Evolutionary conservation across 179 eudicot species (phyloP), one percentile per base, ranked within the genome.

Genomic region (Silene vulgaris): DNA sequence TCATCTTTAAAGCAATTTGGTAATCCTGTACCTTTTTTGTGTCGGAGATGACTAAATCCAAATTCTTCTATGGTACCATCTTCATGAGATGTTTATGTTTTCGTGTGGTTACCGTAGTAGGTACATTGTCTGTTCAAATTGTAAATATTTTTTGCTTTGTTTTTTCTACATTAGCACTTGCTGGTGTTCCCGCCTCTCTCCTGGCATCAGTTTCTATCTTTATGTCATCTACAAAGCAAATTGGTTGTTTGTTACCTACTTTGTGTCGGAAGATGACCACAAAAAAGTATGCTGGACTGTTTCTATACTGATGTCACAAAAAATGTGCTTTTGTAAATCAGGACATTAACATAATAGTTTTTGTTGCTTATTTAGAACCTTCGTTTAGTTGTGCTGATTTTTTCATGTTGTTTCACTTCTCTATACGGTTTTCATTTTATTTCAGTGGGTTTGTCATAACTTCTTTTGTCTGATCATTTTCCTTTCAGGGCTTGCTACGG

Each of bases 401-500:
- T 23, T 23, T 23, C 26, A 23, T 23, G 26, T 23, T 23, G 26
- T 23, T 23, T 23, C 26, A 23, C 26, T 23, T 67, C 2, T 72
- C 21, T 26, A 13, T 16, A 1, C 5, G 8, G 8, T 13, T 5
- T n/a, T 8, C 19, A 28, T 2, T 65, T 8, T 0, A 5, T 19
- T 32, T 1, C 8, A 19, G 4, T 40, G 48, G 11, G 0, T n/a
- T 1, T 1, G 45, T 8, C 19, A 37, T 0, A 12, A 40, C 5
- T 17, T 9, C 4, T 65, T 30, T 32, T 65, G 28, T 1, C 9
- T 62, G 16, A 20, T 19, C 11, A 14, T 32, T n/a, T 20, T 64
- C 64, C 14, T 23, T 72, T 23, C 81, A 90, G 96, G 87, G 96
- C 96, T 0, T 90, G 96, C 83, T 90, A 90, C 82, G 96, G 96